Base-by-base conservation (phyloP, 2,329 filamentous ascomycete species). In the Dactylella cylindrospora region DNA sequence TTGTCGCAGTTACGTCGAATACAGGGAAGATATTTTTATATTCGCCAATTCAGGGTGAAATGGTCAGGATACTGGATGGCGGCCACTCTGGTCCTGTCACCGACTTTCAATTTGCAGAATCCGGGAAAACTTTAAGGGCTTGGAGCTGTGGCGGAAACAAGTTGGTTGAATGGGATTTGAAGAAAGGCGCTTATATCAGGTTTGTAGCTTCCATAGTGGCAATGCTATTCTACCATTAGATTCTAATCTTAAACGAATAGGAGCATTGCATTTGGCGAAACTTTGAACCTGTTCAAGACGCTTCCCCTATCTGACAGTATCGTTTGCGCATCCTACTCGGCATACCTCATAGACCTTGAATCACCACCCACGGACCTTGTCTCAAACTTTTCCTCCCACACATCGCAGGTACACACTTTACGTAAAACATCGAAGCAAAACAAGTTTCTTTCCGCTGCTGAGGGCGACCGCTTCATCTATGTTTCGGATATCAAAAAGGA, bases 141-240 rank as follows among this genome's bases (percentile, higher is more conserved):
- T 79, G 77, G 77, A 79, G 77, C 72, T 74, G 78, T 55, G 77
- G 77, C 41, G 75, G 74, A 43, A 77, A 79, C 69, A 78, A 76
- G 66, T 72, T 79, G 40, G 73, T 79, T 17, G 76, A 79, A 66
- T 79, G 77, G 77, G 75, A 79, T 70, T 67, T 79, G 51, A 71
- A 68, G 65, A 75, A 72, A 17, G 73, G 74, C 51, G 70, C 73
- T 64, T 72, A 70, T 43, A 70, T 74, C 53, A 73, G 74, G 77
- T 79, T 72, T 64, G 70, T 64, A 5, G 10, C 5, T 9, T 38
- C 13, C 7, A 31, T 9, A 26, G 9, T 28, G 6, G 19, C 8
- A 7, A 29, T 41, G 9, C 29, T 20, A 8, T 39, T 5, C 25
- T 44, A 26, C 36, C 35, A 17, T 29, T 28, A n/a, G 10, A 28